phyloP scores from a whole-genome alignment of 805 yeast genomes.

The Metschnikowia cubensis region DNA sequence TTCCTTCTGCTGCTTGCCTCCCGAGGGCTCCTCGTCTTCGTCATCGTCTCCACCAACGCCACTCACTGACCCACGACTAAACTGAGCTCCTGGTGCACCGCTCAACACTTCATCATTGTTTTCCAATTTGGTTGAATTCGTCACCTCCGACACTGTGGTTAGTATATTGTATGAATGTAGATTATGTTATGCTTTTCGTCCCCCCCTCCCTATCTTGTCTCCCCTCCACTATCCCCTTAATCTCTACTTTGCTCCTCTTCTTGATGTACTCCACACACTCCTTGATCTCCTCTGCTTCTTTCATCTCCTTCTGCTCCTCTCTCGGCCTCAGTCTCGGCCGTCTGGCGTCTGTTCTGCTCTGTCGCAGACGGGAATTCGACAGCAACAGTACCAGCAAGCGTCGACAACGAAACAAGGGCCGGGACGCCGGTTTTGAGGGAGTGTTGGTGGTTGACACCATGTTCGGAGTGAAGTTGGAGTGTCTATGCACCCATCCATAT shows the following conservation, averaged over 20 bases:
- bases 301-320: no score
- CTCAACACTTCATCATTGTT: slow-evolving; percentile 22
- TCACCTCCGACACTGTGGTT: slow-evolving; percentile 37
- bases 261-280: no score
- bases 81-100: slow-evolving; percentile 22
- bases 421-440: neutral
- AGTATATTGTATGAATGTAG: slow-evolving; percentile 1
- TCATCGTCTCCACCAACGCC: slow-evolving; percentile 44
- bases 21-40: slow-evolving; percentile 47
- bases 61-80: slow-evolving; percentile 20
- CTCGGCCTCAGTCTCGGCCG: no score
- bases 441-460: neutral
- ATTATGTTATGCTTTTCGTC: no score
- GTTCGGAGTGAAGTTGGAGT: neutral
- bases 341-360: no score
- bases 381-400: neutral
- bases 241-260: no score
- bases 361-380: no score
- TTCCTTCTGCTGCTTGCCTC: slow-evolving; percentile 51
- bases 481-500: slow-evolving; percentile 14
- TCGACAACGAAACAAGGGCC: no score
- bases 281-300: no score
- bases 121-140: slow-evolving; percentile 37
- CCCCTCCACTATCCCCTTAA: no score
- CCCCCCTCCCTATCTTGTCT: no score